These are phyloP conservation scores for grape (Vitis vinifera) DNA, from an alignment of 164 flowering plant species.

Conservation along the genomic window ASM3070453v1 NC_081812.1:15977001-15977500, in stretches of 20 bases:
- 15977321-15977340: background rate
- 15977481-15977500: too few species aligned
- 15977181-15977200: background rate
- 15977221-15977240: too few species aligned
- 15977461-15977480: too few species aligned
- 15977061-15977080: conserved; percentile 92
- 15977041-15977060: conserved; percentile 97
- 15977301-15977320: background rate
- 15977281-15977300: background rate
- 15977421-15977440: too few species aligned
- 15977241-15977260: background rate
- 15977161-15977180: background rate
- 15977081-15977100: conserved; percentile 93
- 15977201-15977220: background rate
- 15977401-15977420: too few species aligned
- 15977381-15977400: too few species aligned
- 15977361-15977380: too few species aligned
- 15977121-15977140: background rate
- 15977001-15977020: too few species aligned
- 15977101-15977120: background rate
- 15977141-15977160: background rate
- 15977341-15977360: too few species aligned
- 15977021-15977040: conserved; percentile 65
- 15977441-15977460: too few species aligned
- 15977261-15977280: background rate